Evolutionary conservation across 2,329 filamentous ascomycete species (phyloP), one percentile per base, ranked within the genome.

Genomic region (Tolypocladium guangdongense): DNA sequence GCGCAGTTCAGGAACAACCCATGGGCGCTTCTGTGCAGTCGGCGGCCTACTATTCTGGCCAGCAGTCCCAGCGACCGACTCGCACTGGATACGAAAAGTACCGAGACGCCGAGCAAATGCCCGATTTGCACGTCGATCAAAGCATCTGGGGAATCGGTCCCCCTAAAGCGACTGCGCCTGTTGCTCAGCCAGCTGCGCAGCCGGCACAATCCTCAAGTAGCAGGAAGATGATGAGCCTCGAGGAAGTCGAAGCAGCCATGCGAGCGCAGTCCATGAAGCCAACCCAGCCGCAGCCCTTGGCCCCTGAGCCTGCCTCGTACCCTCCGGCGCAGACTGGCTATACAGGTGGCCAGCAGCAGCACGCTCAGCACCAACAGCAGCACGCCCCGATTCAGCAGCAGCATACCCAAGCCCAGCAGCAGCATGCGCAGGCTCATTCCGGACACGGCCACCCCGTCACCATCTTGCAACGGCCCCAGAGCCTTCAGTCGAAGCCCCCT

Each of bases 211-310:
- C 67, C 36, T 58, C 63, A 49, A 59, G 66, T 20, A 66, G 78
- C 43, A 83, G 84, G 63, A 96, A 91, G 74, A 86, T 96, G 72
- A 85, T 99, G 87, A 97, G 90, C 63, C 70, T 99, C 64, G 93
- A 97, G 67, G 93, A 99, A 73, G 91, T 99, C 22, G 93, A 99
- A 72, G 92, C 92, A 52, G 85, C 90, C 58, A 91, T 99, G 86
- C 83, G 88, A 56, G 78, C 81, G 36, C 86, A 91, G 60, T 72
- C 81, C 35, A 79, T 81, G 62, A 78, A 77, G 57, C 71, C 74
- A 12, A 62, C 71, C 12, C 66, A 59, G 33, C 16, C 57, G 20
- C 64, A 71, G 53, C 65, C 69, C 8, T 59, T 69, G 20, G 63
- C 68, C 38, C 65, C 67, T 20, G 62, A 72, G 36, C 61, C 66